These are phyloP conservation scores for Termitomyces titanicus DNA, from an alignment of 768 basidiomycete genomes.

Conservation along the genomic window DNA sequence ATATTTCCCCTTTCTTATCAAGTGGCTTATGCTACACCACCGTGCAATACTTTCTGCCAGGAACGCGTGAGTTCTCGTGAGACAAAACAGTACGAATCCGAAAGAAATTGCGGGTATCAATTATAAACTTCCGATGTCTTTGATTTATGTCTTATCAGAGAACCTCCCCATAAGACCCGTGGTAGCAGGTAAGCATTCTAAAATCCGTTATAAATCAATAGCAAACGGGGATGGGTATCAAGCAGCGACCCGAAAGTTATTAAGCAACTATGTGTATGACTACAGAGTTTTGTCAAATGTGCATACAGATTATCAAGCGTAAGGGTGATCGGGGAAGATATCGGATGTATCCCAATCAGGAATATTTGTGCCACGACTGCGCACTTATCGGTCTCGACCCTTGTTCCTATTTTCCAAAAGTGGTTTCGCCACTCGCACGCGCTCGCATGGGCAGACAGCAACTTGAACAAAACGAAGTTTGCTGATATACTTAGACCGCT, in stretches of 20 bases:
- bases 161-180: neutral
- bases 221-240: too few species aligned
- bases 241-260: neutral
- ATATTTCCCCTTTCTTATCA: slow-evolving; percentile 11
- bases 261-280: neutral
- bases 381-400: neutral
- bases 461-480: too few species aligned
- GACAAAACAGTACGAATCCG: slow-evolving; percentile 13
- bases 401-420: neutral
- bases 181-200: too few species aligned
- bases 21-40: slow-evolving; percentile 3
- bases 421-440: slow-evolving; percentile 9
- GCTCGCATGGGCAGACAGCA: neutral
- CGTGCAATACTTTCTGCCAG: neutral
- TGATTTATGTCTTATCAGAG: neutral
- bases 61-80: slow-evolving; percentile 19
- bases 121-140: neutral
- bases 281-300: neutral
- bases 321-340: slow-evolving; percentile 1
- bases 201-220: neutral
- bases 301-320: slow-evolving; percentile 4
- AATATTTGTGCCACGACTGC: slow-evolving; percentile 3
- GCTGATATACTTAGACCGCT: too few species aligned
- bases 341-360: neutral
- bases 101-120: slow-evolving; percentile 5